These are phyloP conservation scores for Thalassiosira hispida DNA, from an alignment of 352 stramenopile species.

Conservation along the genomic window DNA sequence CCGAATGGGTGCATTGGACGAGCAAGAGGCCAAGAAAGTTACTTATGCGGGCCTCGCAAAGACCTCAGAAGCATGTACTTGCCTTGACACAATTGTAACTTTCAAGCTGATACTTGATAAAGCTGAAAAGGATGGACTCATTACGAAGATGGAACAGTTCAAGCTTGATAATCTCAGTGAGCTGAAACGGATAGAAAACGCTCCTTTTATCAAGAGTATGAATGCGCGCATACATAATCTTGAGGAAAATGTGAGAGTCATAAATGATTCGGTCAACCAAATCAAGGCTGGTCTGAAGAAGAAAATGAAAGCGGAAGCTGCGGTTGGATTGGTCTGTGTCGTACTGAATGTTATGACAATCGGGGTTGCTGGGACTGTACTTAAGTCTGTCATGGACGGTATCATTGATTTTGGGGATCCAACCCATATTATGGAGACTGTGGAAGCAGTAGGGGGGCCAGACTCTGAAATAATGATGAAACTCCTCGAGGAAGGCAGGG, in stretches of 20 bases:
- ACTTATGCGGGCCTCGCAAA: neutral
- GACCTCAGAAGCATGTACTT: neutral
- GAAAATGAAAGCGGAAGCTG: conserved; percentile 9
- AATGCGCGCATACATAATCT: conserved; percentile 12
- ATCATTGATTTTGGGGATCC: conserved; percentile 20
- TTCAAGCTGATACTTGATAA: conserved; percentile 21
- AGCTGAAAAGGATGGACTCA: neutral
- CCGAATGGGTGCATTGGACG: neutral
- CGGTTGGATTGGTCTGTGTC: neutral
- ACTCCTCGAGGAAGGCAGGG: neutral
- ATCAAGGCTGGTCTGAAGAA: conserved; percentile 1
- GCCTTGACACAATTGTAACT: neutral
- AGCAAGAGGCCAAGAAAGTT: neutral
- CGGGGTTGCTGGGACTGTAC: conserved; percentile 7
- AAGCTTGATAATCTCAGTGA: neutral
- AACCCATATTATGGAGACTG: neutral
- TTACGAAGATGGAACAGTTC: neutral
- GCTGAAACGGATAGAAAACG: neutral
- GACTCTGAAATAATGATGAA: neutral
- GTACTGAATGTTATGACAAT: conserved; percentile 9
- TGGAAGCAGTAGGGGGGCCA: neutral
- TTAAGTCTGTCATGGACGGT: neutral
- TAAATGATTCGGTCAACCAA: conserved; percentile 10
- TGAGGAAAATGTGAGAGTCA: conserved; percentile 9
- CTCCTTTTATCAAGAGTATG: conserved; percentile 10